Conservation (phyloP, 2,329 filamentous ascomycete species). For the Colletotrichum kahawae region DNA sequence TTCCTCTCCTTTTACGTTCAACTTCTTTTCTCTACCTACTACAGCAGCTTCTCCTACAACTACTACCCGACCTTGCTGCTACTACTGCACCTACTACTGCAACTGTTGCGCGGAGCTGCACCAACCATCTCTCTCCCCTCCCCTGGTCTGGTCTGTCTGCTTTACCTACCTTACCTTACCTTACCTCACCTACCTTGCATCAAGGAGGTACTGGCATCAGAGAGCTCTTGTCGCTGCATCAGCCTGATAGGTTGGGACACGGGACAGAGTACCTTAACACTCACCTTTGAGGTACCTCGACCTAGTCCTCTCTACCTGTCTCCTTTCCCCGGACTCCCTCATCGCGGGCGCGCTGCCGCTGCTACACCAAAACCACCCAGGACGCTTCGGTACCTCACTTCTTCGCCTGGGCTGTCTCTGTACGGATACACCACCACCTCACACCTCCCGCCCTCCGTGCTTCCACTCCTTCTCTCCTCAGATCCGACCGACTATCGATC, state of each 20-base stretch:
- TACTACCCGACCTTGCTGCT: not conserved
- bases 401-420: not conserved
- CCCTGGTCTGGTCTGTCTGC: not conserved
- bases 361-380: not conserved
- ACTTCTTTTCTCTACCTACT: not conserved
- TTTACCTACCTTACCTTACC: not conserved
- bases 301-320: not conserved
- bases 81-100: not conserved
- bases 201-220: not conserved
- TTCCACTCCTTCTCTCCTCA: not conserved
- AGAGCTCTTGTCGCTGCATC: not conserved
- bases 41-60: not conserved
- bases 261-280: not conserved
- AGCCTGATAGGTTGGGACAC: not conserved
- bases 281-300: not conserved
- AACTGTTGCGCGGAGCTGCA: not conserved
- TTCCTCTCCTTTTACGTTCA: not conserved
- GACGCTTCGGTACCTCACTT: not conserved
- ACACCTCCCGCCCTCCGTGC: not conserved
- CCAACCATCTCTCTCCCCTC: not conserved
- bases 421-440: not conserved
- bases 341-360: not conserved
- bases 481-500: slow-evolving; percentile 21
- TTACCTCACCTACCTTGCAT: not conserved
- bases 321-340: not conserved